These are phyloP conservation scores for Colletotrichum orchidophilum DNA, from an alignment of 2,329 filamentous ascomycete genomes.

Conservation along the genomic window DNA sequence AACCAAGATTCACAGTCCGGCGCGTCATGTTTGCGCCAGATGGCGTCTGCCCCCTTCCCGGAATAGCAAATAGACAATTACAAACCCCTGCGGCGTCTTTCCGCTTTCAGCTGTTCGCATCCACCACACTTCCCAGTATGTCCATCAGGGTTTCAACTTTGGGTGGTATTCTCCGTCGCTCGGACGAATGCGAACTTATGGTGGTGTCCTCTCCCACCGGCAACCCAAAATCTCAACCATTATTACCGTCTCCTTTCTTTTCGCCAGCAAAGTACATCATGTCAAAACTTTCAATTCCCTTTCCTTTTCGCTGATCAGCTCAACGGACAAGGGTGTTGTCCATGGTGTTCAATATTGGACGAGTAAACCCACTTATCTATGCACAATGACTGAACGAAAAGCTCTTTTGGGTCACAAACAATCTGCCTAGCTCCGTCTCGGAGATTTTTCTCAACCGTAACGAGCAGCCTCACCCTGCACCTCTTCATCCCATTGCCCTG, in stretches of 20 bases:
- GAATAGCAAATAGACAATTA: constrained; percentile 29
- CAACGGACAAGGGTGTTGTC: background rate
- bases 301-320: background rate
- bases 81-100: constrained; percentile 19
- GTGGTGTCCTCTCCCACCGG: background rate
- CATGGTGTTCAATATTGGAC: background rate
- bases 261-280: background rate
- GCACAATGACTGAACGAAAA: constrained; percentile 23
- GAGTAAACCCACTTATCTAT: background rate
- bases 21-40: constrained; percentile 5
- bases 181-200: constrained; percentile 11
- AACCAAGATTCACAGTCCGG: constrained; percentile 1
- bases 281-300: background rate
- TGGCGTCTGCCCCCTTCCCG: constrained; percentile 5
- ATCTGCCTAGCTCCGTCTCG: constrained; percentile 25
- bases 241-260: background rate
- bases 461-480: constrained; percentile 20
- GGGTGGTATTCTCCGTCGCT: constrained; percentile 6
- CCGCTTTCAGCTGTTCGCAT: constrained; percentile 17
- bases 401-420: constrained; percentile 22
- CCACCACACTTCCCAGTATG: constrained; percentile 24
- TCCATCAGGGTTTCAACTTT: constrained; percentile 24
- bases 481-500: constrained; percentile 20
- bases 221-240: background rate
- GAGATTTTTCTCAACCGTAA: constrained; percentile 31